Base-by-base conservation (phyloP, 768 basidiomycete genomes). In the Mrakia gelida region DNA sequence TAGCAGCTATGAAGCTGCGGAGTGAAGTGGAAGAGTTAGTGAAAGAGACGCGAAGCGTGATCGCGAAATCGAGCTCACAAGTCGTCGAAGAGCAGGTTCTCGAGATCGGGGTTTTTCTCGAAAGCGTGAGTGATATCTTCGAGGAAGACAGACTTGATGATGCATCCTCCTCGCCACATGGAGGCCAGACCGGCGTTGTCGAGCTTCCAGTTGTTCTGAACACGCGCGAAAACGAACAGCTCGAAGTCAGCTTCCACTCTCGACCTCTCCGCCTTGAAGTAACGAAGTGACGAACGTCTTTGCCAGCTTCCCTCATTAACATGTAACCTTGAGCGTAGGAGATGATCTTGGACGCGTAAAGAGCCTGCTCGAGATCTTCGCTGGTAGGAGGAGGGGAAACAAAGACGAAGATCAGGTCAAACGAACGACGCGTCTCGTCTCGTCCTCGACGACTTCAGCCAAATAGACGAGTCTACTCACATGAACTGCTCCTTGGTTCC, bases 91-190 rank as follows among this genome's bases (percentile, higher is more conserved):
- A 99, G 88, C 77, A 99, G 88, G 78, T 93, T 95, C 86, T 98
- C 95, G 59, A 99, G 87, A 16, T 92, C 82, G 32, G 87, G 82
- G 82, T 91, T 91, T 88, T 96, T 95, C 84, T 89, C 86, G 87
- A 95, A 99, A 23, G 97, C 97, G 49, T 89, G 82, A 77, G 94
- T 90, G 86, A 97, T 96, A 84, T 98, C 95, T 80, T 91, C 89
- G 75, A 98, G 88, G 90, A 98, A 97, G 82, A 98, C 95, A 82
- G 81, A 81, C 89, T 96, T 96, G 89, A 99, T 98, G 86, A 99
- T 99, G 85, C 96, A 98, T 81, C 97, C 97, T 81, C 97, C 97
- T 82, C 96, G 94, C 97, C 97, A 99, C 95, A 99, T 99, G 81
- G 88, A 90, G 52, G 97, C 97, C 83, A 99, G 98, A 79, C 95